A percentile compares a stretch with the other conserved stretches of the same genome.
Conservation (phyloP, 2,329 filamentous ascomycete species). For the Malbranchea zuffiana region DNA sequence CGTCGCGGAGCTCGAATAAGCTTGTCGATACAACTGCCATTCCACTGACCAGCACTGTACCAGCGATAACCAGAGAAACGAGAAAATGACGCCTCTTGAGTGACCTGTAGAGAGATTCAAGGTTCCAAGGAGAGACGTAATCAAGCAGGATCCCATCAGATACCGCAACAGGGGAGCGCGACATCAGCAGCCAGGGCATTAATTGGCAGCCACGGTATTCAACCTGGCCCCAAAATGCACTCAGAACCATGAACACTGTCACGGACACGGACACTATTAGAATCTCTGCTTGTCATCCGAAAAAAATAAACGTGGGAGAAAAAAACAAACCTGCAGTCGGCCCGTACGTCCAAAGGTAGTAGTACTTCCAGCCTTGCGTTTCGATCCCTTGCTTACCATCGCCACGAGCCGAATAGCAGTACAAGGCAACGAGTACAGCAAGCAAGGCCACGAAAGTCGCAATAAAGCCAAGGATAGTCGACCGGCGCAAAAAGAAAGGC, state of each 20-base stretch:
- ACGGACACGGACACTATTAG: slow-evolving; percentile 6
- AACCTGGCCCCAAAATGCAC: slow-evolving; percentile 7
- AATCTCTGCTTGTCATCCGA: slow-evolving; percentile 3
- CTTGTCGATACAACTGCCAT: slow-evolving; percentile 8
- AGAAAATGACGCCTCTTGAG: slow-evolving; percentile 8
- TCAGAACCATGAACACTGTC: slow-evolving; percentile 8
- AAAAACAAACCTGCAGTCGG: slow-evolving; percentile 10
- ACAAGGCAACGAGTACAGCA: slow-evolving; percentile 5
- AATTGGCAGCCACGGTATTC: slow-evolving; percentile 7
- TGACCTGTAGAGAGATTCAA: slow-evolving; percentile 6
- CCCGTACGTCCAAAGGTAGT: slow-evolving; percentile 10
- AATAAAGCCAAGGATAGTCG: slow-evolving; percentile 5
- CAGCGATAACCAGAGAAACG: slow-evolving; percentile 7
- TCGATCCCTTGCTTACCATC: slow-evolving; percentile 7
- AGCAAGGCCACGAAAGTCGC: slow-evolving; percentile 8
- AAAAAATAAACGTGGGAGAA: slow-evolving; percentile 1
- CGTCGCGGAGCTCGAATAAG: slow-evolving; percentile 8
- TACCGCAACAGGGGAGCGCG: slow-evolving; percentile 5
- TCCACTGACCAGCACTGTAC: slow-evolving; percentile 6
- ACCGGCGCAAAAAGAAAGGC: slow-evolving; percentile 9
- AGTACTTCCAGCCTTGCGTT: slow-evolving; percentile 6
- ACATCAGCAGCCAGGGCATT: slow-evolving; percentile 11
- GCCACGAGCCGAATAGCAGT: slow-evolving; percentile 8
- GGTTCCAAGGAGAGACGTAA: slow-evolving; percentile 10
- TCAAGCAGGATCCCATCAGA: slow-evolving; percentile 9